Evolutionary conservation across 83 land plant genomes (phyloP).

Genomic region (Diphasiastrum complanatum): DNA sequence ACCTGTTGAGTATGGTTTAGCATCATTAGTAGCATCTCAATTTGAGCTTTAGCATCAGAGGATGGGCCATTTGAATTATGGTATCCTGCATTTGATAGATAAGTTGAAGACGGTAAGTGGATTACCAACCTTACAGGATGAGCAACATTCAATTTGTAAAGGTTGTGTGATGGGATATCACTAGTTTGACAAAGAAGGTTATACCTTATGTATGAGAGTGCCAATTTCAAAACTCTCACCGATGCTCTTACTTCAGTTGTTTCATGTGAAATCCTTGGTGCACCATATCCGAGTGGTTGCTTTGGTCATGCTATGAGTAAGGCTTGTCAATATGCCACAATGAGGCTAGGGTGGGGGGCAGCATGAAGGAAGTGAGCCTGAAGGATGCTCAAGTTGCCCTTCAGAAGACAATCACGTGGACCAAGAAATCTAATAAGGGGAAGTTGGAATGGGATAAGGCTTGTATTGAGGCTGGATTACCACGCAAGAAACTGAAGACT

Average conservation of each 20-base stretch:
- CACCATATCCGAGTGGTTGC: slow-evolving; percentile 12
- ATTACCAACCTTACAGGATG: no score
- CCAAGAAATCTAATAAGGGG: not conserved
- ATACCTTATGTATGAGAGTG: slow-evolving; percentile 12
- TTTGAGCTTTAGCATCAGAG: no score
- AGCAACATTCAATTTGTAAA: no score
- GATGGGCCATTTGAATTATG: no score
- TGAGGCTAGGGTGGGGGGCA: slow-evolving; percentile 9
- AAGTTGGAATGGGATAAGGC: slow-evolving; percentile 15
- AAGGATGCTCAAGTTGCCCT: not conserved
- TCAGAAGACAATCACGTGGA: slow-evolving; percentile 19
- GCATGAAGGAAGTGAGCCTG: slow-evolving; percentile 17
- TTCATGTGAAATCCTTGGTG: not conserved
- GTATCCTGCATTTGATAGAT: no score
- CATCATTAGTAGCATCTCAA: no score
- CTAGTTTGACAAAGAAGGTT: no score
- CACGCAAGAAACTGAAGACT: slow-evolving; percentile 10
- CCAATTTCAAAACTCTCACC: slow-evolving; percentile 3
- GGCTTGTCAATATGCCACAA: slow-evolving; percentile 15
- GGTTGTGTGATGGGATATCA: no score
- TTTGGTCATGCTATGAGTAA: slow-evolving; percentile 15
- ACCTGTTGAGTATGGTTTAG: no score
- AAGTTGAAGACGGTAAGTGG: no score
- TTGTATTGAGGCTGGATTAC: slow-evolving; percentile 11
- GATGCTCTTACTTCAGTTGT: slow-evolving; percentile 12